A percentile compares a stretch with the other conserved stretches of the same genome.
phyloP scores from a whole-genome alignment of 2,329 filamentous ascomycete species.

The Fusarium sp. region DNA sequence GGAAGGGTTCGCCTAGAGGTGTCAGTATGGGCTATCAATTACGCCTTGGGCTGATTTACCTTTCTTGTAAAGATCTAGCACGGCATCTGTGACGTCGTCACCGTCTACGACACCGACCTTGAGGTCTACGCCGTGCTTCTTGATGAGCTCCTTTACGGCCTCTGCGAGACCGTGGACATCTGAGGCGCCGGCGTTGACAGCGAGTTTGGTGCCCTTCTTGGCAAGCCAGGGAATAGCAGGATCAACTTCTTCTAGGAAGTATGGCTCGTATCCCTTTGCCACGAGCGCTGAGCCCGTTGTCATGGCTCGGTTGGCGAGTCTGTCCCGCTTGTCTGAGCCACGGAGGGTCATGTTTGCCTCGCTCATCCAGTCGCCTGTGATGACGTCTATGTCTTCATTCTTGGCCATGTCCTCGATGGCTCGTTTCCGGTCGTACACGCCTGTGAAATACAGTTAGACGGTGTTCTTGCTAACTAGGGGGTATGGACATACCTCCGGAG shows the following conservation, averaged over 20 bases:
- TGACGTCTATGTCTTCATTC: conserved; percentile 50
- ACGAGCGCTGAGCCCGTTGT: conserved; percentile 47
- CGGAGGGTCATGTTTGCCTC: conserved; percentile 51
- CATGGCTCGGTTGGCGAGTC: conserved; percentile 41
- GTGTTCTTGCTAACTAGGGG: neutral
- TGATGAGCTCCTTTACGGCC: conserved; percentile 42
- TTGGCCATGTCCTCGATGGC: conserved; percentile 48
- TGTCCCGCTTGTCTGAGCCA: conserved; percentile 49
- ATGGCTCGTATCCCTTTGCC: conserved; percentile 60
- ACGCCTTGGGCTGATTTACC: neutral
- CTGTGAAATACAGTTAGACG: neutral
- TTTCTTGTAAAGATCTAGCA: conserved; percentile 46
- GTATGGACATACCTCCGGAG: conserved; percentile 43
- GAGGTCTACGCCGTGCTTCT: conserved; percentile 50
- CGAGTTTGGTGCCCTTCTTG: conserved; percentile 52
- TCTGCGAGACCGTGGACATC: conserved; percentile 48
- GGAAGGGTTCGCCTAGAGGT: conserved; percentile 35
- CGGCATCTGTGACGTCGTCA: conserved; percentile 52
- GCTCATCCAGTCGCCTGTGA: conserved; percentile 53
- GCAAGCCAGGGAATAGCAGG: conserved; percentile 52
- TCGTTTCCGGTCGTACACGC: conserved; percentile 42
- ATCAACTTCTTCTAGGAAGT: conserved; percentile 51
- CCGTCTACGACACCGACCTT: conserved; percentile 55
- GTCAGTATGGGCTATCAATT: neutral
- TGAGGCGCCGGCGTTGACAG: conserved; percentile 56